Percentiles rank a stretch among this genome's conserved stretches.
phyloP scores from a whole-genome alignment of 768 basidiomycete species.

The Boletus huronensis region DNA sequence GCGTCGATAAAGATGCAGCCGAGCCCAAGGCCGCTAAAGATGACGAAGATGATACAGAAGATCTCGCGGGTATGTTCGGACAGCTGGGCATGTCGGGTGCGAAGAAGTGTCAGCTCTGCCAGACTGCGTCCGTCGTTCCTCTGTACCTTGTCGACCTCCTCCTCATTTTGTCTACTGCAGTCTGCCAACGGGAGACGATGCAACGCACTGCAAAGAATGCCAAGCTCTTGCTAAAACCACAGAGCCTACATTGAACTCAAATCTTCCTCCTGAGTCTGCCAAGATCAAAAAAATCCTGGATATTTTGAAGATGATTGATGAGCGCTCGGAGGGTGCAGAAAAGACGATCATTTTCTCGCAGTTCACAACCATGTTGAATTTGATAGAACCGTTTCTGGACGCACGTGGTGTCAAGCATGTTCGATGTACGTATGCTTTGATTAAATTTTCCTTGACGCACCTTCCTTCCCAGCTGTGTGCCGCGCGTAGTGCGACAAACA shows the following conservation, averaged over 20 bases:
- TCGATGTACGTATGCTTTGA: constrained; percentile 63
- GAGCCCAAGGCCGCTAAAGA: constrained; percentile 56
- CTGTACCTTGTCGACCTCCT: neutral
- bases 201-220: constrained; percentile 59
- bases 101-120: constrained; percentile 79
- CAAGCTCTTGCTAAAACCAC: constrained; percentile 48
- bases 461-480: neutral
- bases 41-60: constrained; percentile 60
- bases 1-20: constrained; percentile 70
- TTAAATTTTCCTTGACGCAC: neutral
- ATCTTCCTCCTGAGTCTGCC: constrained; percentile 67
- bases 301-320: constrained; percentile 62
- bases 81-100: constrained; percentile 56
- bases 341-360: constrained; percentile 98
- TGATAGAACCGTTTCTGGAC: constrained; percentile 81
- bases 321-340: constrained; percentile 55
- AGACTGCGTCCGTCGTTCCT: constrained; percentile 49
- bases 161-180: constrained; percentile 11
- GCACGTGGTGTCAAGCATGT: constrained; percentile 67
- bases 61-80: constrained; percentile 70
- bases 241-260: constrained; percentile 17
- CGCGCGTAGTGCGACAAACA: neutral
- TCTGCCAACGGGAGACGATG: constrained; percentile 20
- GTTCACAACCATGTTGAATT: constrained; percentile 82
- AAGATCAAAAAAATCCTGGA: constrained; percentile 85